Evolutionary conservation across 495 filamentous ascomycete genomes (phyloP).

Genomic region (Parathielavia appendiculata): DNA sequence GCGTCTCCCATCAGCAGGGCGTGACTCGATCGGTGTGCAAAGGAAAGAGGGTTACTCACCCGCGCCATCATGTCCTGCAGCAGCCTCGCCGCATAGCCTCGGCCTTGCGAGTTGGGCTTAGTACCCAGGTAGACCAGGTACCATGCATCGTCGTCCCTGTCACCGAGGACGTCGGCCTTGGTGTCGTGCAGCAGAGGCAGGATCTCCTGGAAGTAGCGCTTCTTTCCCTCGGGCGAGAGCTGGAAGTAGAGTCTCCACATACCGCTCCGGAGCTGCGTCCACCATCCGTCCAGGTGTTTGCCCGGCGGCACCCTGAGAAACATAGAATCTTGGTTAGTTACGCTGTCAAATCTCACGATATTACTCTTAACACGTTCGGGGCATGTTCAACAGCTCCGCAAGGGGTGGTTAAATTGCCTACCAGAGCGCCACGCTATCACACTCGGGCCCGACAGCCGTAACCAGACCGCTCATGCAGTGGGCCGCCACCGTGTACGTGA

Average conservation of each 20-base stretch:
- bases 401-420: constrained; percentile 39
- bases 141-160: constrained; percentile 57
- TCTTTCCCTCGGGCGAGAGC: constrained; percentile 61
- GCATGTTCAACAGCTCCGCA: background rate
- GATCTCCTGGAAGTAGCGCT: constrained; percentile 72
- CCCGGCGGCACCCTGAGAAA: constrained; percentile 67
- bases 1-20: constrained; percentile 1
- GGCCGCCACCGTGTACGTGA: constrained; percentile 66
- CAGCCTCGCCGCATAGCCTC: constrained; percentile 64
- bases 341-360: no score
- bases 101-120: constrained; percentile 56
- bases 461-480: constrained; percentile 67
- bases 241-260: constrained; percentile 69
- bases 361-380: no score
- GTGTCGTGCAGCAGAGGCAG: constrained; percentile 68
- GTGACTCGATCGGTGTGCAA: background rate
- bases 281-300: constrained; percentile 63
- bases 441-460: constrained; percentile 65
- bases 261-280: constrained; percentile 64
- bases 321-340: no score
- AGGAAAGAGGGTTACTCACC: constrained; percentile 38
- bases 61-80: constrained; percentile 58
- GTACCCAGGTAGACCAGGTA: constrained; percentile 80
- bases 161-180: constrained; percentile 60
- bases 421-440: constrained; percentile 73